Conservation (phyloP, 495 filamentous ascomycete species). For the Annulohypoxylon maeteangense region DNA sequence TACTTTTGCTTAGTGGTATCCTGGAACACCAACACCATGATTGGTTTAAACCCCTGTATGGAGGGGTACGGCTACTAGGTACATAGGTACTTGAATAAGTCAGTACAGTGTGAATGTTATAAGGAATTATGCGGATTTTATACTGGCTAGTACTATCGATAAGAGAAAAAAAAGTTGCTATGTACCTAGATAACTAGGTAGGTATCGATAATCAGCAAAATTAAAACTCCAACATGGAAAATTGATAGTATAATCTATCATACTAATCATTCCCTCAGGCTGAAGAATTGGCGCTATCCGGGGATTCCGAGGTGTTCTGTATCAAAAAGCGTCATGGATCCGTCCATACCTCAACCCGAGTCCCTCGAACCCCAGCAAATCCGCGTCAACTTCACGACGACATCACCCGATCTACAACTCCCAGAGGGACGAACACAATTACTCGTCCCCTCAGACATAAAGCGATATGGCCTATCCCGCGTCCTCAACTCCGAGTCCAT, state of each 20-base stretch:
- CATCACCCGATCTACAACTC: slow-evolving; percentile 65
- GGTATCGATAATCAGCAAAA: no score
- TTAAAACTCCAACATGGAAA: neutral
- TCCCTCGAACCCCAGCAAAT: slow-evolving; percentile 53
- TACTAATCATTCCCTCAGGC: neutral
- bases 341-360: slow-evolving; percentile 40
- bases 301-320: neutral
- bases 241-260: neutral
- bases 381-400: slow-evolving; percentile 68
- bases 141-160: slow-evolving; percentile 25
- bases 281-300: neutral
- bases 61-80: slow-evolving; percentile 39
- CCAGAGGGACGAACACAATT: slow-evolving; percentile 64
- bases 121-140: slow-evolving; percentile 10
- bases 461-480: slow-evolving; percentile 89
- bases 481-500: slow-evolving; percentile 88
- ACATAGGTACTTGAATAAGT: no score
- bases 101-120: no score
- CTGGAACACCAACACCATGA: neutral
- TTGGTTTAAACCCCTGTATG: slow-evolving; percentile 22
- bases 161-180: slow-evolving; percentile 43
- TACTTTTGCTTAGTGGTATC: no score
- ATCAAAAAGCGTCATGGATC: slow-evolving; percentile 32
- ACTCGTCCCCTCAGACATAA: slow-evolving; percentile 71
- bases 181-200: slow-evolving; percentile 2